Conservation (phyloP, 192 early-diverging fungal species). For the Dispira parvispora region DNA sequence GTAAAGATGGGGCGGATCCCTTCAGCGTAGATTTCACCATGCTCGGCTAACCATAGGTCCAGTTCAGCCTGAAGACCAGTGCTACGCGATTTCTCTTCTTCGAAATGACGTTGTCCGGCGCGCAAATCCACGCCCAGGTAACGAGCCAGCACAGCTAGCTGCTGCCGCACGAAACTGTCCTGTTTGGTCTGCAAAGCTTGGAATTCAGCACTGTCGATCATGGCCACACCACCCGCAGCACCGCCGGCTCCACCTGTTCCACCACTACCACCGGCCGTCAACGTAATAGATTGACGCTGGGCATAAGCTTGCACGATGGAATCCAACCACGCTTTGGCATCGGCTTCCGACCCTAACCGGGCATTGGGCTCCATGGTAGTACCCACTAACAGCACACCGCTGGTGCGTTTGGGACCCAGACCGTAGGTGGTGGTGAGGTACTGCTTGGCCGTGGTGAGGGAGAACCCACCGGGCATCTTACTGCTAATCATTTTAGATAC, state of each 20-base stretch:
- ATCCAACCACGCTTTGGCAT: constrained; percentile 69
- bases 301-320: constrained; percentile 52
- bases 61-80: constrained; percentile 61
- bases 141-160: constrained; percentile 60
- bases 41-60: constrained; percentile 81
- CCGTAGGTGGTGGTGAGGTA: constrained; percentile 56
- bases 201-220: constrained; percentile 81
- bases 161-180: constrained; percentile 47
- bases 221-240: constrained; percentile 35
- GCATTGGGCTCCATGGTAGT: constrained; percentile 65
- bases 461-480: constrained; percentile 90
- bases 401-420: constrained; percentile 53
- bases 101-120: constrained; percentile 50
- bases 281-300: constrained; percentile 42
- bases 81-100: constrained; percentile 45
- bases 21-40: constrained; percentile 76
- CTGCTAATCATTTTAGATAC: constrained; percentile 61
- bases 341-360: constrained; percentile 53
- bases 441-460: constrained; percentile 55
- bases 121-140: constrained; percentile 69
- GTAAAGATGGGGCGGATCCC: constrained; percentile 80
- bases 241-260: constrained; percentile 30
- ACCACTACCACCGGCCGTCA: constrained; percentile 31
- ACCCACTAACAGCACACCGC: constrained; percentile 59
- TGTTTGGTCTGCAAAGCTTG: constrained; percentile 55